phyloP scores from a whole-genome alignment of 2,329 filamentous ascomycete genomes.

The Apiospora kogelbergensis region DNA sequence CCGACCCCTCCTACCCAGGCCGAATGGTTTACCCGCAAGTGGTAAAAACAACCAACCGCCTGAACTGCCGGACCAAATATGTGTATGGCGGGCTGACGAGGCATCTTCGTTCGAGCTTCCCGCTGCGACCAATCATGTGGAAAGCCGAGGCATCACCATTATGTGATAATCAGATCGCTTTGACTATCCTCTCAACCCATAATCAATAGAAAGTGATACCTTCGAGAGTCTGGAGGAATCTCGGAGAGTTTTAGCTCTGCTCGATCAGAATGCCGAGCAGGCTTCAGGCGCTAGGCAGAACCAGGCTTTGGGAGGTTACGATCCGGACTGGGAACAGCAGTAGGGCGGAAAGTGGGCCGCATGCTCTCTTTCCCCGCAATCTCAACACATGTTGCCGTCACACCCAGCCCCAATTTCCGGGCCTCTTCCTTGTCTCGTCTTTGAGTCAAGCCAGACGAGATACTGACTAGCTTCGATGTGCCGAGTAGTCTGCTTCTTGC shows the following conservation, averaged over 20 bases:
- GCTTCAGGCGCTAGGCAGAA: too few relatives aligned
- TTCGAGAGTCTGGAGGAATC: background rate
- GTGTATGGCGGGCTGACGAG: background rate
- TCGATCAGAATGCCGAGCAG: too few relatives aligned
- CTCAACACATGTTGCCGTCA: conserved; percentile 2
- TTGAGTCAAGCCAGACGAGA: too few relatives aligned
- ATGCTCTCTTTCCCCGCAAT: background rate
- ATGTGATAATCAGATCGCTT: background rate
- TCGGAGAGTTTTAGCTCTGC: background rate
- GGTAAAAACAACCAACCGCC: background rate
- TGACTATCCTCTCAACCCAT: too few relatives aligned
- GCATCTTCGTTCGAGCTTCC: background rate
- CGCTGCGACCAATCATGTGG: background rate
- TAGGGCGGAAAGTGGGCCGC: background rate
- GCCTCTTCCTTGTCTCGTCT: too few relatives aligned
- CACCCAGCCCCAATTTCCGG: background rate
- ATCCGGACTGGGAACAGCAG: background rate
- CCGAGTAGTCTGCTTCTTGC: background rate
- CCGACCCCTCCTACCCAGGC: background rate
- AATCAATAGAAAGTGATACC: background rate
- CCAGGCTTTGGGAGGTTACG: background rate
- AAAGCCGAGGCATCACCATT: background rate
- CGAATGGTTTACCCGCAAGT: background rate
- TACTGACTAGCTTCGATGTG: background rate
- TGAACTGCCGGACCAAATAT: background rate